Conservation (phyloP, 2,329 filamentous ascomycete species). For the Pseudogymnoascus sp. region DNA sequence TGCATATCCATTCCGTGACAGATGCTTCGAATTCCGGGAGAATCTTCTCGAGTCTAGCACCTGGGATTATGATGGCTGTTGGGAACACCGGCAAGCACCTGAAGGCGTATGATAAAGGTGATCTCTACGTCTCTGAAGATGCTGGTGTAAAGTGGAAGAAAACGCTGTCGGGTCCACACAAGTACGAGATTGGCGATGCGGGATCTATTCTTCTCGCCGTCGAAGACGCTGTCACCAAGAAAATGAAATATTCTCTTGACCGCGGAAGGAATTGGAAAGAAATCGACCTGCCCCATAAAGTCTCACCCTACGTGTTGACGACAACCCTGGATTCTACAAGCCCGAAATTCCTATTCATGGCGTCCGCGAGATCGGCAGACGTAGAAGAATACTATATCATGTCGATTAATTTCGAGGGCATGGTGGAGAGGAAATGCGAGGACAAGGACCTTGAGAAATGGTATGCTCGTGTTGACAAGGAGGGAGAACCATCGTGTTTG, state of each 20-base stretch:
- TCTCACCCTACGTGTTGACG: constrained; percentile 66
- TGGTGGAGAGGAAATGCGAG: constrained; percentile 73
- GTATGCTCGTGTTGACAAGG: constrained; percentile 71
- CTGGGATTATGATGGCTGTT: constrained; percentile 86
- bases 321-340: constrained; percentile 91
- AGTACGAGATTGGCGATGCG: constrained; percentile 93
- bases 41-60: constrained; percentile 88
- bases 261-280: constrained; percentile 79
- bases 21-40: constrained; percentile 72
- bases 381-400: constrained; percentile 53
- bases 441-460: constrained; percentile 81
- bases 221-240: constrained; percentile 54
- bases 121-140: constrained; percentile 83
- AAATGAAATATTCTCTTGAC: constrained; percentile 71
- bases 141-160: constrained; percentile 78
- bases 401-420: constrained; percentile 71
- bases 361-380: constrained; percentile 37
- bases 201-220: constrained; percentile 83
- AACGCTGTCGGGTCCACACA: constrained; percentile 71
- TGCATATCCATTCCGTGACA: constrained; percentile 91
- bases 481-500: constrained; percentile 76
- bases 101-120: constrained; percentile 60
- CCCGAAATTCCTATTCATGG: constrained; percentile 78
- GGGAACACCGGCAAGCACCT: constrained; percentile 79
- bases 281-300: constrained; percentile 58